Evolutionary conservation across 441 rosid genomes (phyloP).

Genomic region (Erodium texanum): DNA sequence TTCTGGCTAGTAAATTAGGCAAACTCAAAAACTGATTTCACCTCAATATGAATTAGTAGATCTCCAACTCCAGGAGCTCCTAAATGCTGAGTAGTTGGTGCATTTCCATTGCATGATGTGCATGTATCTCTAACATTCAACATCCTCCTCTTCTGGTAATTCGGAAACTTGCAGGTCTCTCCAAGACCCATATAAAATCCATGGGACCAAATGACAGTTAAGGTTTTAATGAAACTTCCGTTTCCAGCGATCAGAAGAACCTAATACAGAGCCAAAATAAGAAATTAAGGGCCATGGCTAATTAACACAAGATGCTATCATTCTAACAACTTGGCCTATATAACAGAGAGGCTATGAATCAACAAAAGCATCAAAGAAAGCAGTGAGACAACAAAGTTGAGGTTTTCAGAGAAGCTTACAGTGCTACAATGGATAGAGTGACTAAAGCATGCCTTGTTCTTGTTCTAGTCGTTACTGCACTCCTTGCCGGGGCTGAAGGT

Average conservation of each 20-base stretch:
- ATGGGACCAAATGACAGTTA: not conserved
- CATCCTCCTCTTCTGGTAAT: not conserved
- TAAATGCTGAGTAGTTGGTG: not conserved
- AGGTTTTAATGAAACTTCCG: not conserved
- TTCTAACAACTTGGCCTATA: constrained; percentile 3
- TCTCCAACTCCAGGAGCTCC: not conserved
- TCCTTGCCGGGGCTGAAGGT: not conserved
- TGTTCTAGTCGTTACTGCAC: not conserved
- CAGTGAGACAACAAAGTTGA: not conserved
- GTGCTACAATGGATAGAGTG: not conserved
- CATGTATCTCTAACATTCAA: not conserved
- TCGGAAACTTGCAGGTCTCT: not conserved
- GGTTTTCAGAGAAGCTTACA: not conserved
- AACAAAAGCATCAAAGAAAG: not conserved
- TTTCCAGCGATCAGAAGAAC: not conserved
- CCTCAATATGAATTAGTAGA: not conserved
- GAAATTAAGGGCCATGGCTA: not conserved
- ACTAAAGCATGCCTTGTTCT: not conserved
- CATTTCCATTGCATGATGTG: not conserved
- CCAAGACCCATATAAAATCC: not conserved
- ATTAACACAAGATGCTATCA: not conserved
- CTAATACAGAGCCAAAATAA: not conserved
- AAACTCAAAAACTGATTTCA: no score
- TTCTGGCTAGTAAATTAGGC: no score
- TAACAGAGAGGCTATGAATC: not conserved